A percentile compares a stretch with the other conserved stretches of the same genome.
These are phyloP conservation scores for Helichrysum umbraculigerum DNA, from an alignment of 129 eudicot genomes.

Conservation along the genomic window DNA sequence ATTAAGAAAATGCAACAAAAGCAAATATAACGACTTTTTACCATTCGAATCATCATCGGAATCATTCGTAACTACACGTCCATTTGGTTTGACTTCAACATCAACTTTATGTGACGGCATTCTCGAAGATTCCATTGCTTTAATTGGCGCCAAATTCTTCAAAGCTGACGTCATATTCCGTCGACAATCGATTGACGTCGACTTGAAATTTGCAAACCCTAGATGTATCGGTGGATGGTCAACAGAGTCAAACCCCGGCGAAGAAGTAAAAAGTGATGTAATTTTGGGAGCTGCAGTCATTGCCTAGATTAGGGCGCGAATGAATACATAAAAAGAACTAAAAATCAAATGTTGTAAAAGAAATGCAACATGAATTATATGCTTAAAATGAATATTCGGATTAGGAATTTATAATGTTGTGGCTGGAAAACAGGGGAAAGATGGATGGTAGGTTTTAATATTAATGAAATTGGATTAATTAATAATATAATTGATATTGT, in stretches of 20 bases:
- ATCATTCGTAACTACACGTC: slow-evolving; percentile 17
- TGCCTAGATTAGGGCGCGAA: slow-evolving; percentile 28
- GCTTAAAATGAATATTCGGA: too few relatives aligned
- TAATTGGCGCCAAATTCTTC: slow-evolving; percentile 50
- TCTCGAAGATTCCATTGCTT: slow-evolving; percentile 50
- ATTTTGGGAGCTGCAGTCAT: slow-evolving; percentile 18
- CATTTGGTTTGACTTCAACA: slow-evolving; percentile 28
- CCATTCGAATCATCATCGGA: slow-evolving; percentile 32
- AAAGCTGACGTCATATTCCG: slow-evolving; percentile 11
- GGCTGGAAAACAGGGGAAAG: too few relatives aligned
- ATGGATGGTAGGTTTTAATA: too few relatives aligned
- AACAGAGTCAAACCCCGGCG: slow-evolving; percentile 1
- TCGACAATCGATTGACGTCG: not conserved
- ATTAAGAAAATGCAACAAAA: not conserved
- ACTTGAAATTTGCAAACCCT: slow-evolving; percentile 17
- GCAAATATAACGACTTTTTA: not conserved
- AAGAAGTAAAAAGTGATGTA: slow-evolving; percentile 12
- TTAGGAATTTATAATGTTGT: too few relatives aligned
- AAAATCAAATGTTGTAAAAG: not conserved
- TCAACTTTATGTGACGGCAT: slow-evolving; percentile 30
- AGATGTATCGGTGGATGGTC: slow-evolving; percentile 24
- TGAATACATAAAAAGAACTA: slow-evolving; percentile 3
- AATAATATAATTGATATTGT: too few relatives aligned
- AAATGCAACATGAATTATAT: not conserved
- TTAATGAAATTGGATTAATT: too few relatives aligned